These are phyloP conservation scores for Silene noctiflora DNA, from an alignment of 179 eudicot species.

Conservation along the genomic window DNA sequence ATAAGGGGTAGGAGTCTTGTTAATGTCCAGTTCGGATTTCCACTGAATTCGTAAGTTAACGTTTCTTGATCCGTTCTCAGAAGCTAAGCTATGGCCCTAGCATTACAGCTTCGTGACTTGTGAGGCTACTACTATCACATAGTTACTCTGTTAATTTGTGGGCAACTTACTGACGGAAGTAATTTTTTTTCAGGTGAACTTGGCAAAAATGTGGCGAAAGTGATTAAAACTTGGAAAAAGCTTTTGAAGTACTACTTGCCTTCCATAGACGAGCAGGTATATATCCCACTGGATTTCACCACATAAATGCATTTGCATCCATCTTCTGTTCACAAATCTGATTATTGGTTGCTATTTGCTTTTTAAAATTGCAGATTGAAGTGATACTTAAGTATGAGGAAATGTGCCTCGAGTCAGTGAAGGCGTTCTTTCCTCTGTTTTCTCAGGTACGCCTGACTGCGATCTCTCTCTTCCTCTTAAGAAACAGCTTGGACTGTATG, in stretches of 20 bases:
- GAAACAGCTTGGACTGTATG: background rate
- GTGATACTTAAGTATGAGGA: conserved; percentile 88
- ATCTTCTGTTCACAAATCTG: background rate
- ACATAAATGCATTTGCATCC: background rate
- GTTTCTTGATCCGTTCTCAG: background rate
- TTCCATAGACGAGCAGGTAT: conserved; percentile 81
- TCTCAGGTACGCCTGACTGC: conserved; percentile 44
- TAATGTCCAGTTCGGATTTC: background rate
- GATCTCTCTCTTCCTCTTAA: background rate
- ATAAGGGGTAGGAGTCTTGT: no score
- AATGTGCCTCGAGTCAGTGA: conserved; percentile 81
- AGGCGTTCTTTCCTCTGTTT: conserved; percentile 59
- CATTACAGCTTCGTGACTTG: background rate
- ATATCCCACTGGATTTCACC: background rate
- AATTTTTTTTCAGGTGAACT: conserved; percentile 48
- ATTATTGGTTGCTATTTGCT: background rate
- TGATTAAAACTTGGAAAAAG: conserved; percentile 55
- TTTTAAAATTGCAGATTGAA: conserved; percentile 57
- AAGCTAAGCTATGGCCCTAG: conserved; percentile 4
- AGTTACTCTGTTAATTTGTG: background rate
- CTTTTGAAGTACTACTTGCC: conserved; percentile 64
- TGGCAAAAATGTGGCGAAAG: conserved; percentile 39
- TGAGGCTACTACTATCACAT: background rate
- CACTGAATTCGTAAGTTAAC: background rate
- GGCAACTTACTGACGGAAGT: conserved; percentile 2